Evolutionary conservation across 208 protist species (phyloP).

Genomic region (Tetramitus jugosus): DNA sequence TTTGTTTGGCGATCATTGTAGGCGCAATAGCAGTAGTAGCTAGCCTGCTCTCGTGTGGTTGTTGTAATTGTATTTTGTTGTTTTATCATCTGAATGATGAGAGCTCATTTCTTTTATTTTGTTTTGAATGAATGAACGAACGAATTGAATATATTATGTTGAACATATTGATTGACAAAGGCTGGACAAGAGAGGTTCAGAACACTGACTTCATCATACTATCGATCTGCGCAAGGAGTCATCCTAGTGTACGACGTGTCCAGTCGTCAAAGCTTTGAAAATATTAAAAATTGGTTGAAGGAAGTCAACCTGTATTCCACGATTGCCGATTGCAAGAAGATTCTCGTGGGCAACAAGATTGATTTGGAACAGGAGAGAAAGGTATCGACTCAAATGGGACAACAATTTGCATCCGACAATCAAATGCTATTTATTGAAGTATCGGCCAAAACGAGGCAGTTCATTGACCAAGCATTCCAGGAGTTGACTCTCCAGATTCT

Average conservation of each 20-base stretch:
- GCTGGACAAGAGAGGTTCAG: constrained; percentile 46
- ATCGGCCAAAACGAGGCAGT: constrained; percentile 77
- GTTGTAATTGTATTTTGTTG: too few relatives aligned
- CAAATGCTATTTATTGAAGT: constrained; percentile 75
- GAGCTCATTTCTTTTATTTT: too few relatives aligned
- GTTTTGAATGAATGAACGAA: too few relatives aligned
- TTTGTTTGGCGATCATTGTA: not conserved
- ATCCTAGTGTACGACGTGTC: constrained; percentile 77
- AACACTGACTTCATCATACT: constrained; percentile 65
- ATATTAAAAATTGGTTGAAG: constrained; percentile 60
- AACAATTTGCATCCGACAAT: constrained; percentile 46
- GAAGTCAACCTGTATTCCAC: constrained; percentile 54
- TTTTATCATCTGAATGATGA: too few relatives aligned
- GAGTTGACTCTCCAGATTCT: constrained; percentile 55
- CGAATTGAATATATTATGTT: too few relatives aligned
- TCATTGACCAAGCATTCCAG: constrained; percentile 77
- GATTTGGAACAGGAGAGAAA: constrained; percentile 39
- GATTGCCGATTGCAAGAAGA: constrained; percentile 47
- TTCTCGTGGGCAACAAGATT: constrained; percentile 72
- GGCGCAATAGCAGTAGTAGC: not conserved
- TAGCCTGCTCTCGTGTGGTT: too few relatives aligned
- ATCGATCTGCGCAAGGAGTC: constrained; percentile 61
- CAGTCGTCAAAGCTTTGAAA: constrained; percentile 56
- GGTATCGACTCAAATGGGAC: not conserved
- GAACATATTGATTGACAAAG: too few relatives aligned